Base-by-base conservation (phyloP, 805 yeast genomes). In the Diddensiella transvaalensis region DNA sequence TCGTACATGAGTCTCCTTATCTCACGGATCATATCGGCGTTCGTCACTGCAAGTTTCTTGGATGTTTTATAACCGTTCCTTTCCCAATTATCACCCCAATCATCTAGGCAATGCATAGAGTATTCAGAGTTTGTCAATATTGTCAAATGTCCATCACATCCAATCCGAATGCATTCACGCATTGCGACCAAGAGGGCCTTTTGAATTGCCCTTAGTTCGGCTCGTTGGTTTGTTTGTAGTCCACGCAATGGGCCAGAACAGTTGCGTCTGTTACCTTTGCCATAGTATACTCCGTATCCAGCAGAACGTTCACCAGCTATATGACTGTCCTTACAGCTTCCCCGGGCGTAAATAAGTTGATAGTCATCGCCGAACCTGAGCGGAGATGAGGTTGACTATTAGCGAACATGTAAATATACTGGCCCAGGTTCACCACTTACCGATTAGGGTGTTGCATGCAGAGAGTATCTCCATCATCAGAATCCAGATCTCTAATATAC, bases 71-170 rank as follows among this genome's bases (percentile, higher is more conserved):
- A 82, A n/a, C 78, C 81, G 51, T 80, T 78, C 4, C 50, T 47
- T 15, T 67, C 66, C 91, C 93, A 85, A 0, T 65, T 68, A 4
- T 64, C 48, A 22, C 73, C 68, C 84, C 95, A 87, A 4, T 65
- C 67, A 3, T 77, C 76, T 15, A 86, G 54, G 37, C 80, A 66
- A 2, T 81, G 75, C 30, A 74, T 74, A 0, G 85, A 71, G 57
- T 87, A 87, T 57, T 74, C 72, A 0, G 96, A 87, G 64, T 90
- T 97, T 0, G 93, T 75, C 32, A 68, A 63, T 13, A 89, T 79
- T 3, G 59, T 65, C 52, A 74, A 77, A 8, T 8, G 11, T 8
- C 32, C 32, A 8, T 8, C 13, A 26, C 13, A 8, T 13, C 32
- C 32, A 8, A 8, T 26, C 8, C 32, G 32, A 26, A 8, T 8